Evolutionary conservation across 345 rosid genomes (phyloP).

Genomic region (Hibiscus syriacus): DNA sequence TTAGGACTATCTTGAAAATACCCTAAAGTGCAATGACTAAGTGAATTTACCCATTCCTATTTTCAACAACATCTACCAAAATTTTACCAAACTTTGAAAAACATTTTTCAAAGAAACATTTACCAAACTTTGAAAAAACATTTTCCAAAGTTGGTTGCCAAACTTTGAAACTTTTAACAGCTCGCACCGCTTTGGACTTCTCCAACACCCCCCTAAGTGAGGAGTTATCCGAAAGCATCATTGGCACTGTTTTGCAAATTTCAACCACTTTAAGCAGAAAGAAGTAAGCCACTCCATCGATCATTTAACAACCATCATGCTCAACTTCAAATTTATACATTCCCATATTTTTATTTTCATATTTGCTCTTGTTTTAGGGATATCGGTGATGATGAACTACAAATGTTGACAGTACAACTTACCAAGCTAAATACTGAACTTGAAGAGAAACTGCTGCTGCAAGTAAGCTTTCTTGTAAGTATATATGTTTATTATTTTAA

Average conservation of each 20-base stretch:
- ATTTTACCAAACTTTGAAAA: too few relatives aligned
- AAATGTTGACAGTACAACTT: background rate
- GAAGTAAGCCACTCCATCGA: background rate
- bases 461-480: background rate
- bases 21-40: too few relatives aligned
- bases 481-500: too few relatives aligned
- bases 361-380: background rate
- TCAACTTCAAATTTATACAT: background rate
- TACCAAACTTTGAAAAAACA: too few relatives aligned
- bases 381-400: too few relatives aligned
- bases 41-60: too few relatives aligned
- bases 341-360: background rate
- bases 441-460: background rate
- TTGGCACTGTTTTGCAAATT: background rate
- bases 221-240: background rate
- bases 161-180: too few relatives aligned
- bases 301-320: background rate
- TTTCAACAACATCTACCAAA: too few relatives aligned
- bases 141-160: too few relatives aligned
- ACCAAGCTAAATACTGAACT: background rate
- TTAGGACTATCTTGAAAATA: too few relatives aligned
- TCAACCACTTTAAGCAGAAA: background rate
- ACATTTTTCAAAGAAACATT: too few relatives aligned
- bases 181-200: background rate
- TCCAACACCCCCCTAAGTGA: background rate